These are phyloP conservation scores for Fomitiporia mediterranea DNA, from an alignment of 1,284 basidiomycete genomes.

Conservation along the genomic window DNA sequence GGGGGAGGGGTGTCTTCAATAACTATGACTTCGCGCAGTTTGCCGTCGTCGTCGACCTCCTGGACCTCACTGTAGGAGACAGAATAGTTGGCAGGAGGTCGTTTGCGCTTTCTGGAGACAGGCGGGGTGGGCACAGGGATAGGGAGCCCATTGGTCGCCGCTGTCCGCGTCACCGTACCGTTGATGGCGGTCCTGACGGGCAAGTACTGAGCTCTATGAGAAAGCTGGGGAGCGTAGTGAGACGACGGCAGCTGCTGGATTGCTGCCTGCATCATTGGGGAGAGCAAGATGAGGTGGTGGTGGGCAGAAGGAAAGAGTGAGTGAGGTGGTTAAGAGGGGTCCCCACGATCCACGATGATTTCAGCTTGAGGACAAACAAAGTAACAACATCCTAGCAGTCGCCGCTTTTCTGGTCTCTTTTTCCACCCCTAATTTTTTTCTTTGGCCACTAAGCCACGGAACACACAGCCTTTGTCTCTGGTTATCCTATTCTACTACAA, in stretches of 20 bases:
- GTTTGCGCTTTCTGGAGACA: conserved; percentile 73
- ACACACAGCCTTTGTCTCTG: background rate
- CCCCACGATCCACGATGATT: conserved; percentile 6
- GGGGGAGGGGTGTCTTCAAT: conserved; percentile 80
- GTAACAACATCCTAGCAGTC: background rate
- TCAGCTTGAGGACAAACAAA: conserved; percentile 1
- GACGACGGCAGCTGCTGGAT: conserved; percentile 56
- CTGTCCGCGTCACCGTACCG: conserved; percentile 23
- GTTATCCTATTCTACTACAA: background rate
- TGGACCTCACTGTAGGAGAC: conserved; percentile 82
- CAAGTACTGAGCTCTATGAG: conserved; percentile 26
- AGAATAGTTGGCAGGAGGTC: conserved; percentile 69
- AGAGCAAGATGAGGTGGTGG: conserved; percentile 38
- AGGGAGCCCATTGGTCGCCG: conserved; percentile 28
- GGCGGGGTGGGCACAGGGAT: conserved; percentile 54
- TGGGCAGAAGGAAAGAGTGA: conserved; percentile 30
- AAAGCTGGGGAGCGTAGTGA: conserved; percentile 29
- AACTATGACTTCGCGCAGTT: conserved; percentile 77
- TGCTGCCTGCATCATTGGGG: conserved; percentile 54
- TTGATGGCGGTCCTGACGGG: conserved; percentile 34
- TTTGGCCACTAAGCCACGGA: no score
- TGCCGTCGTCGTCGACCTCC: conserved; percentile 71
- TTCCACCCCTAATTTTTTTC: no score
- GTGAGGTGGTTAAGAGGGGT: conserved; percentile 6
- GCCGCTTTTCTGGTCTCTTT: background rate